phyloP scores from a whole-genome alignment of 805 yeast genomes.

The Metschnikowia orientalis region DNA sequence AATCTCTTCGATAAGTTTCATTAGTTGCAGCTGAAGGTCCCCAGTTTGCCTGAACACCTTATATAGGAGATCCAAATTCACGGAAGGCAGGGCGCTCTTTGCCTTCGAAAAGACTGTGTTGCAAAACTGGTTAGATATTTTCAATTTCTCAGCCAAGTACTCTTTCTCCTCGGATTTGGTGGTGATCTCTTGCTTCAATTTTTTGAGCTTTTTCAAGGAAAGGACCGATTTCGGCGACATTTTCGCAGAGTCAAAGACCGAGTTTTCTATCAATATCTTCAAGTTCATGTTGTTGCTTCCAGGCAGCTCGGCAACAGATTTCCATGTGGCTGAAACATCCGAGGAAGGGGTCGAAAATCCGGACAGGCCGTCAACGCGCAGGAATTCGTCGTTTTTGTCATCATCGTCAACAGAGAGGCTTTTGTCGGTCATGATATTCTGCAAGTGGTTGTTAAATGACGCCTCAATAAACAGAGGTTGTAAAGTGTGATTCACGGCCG shows the following conservation, averaged over 20 bases:
- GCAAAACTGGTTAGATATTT: constrained; percentile 33
- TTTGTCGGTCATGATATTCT: constrained; percentile 13
- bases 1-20: constrained; percentile 24
- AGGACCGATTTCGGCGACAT: constrained; percentile 32
- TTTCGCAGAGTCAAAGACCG: constrained; percentile 37
- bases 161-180: constrained; percentile 29
- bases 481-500: constrained; percentile 2
- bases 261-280: constrained; percentile 42
- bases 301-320: constrained; percentile 8
- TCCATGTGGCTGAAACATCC: constrained; percentile 14
- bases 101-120: constrained; percentile 21
- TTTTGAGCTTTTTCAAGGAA: constrained; percentile 25
- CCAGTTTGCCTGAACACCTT: constrained; percentile 32
- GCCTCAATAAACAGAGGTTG: constrained; percentile 24
- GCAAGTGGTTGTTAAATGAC: constrained; percentile 34
- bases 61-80: constrained; percentile 27
- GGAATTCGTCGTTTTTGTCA: constrained; percentile 14
- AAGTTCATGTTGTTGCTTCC: constrained; percentile 35
- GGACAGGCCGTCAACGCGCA: constrained; percentile 6
- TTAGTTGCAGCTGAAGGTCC: constrained; percentile 29
- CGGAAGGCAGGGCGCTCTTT: constrained; percentile 15
- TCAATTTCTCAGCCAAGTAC: constrained; percentile 28
- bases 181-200: constrained; percentile 26
- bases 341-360: constrained; percentile 19
- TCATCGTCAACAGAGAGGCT: constrained; percentile 11